Evolutionary conservation across 495 filamentous ascomycete species (phyloP).

Genomic region (Neurospora hispaniola): DNA sequence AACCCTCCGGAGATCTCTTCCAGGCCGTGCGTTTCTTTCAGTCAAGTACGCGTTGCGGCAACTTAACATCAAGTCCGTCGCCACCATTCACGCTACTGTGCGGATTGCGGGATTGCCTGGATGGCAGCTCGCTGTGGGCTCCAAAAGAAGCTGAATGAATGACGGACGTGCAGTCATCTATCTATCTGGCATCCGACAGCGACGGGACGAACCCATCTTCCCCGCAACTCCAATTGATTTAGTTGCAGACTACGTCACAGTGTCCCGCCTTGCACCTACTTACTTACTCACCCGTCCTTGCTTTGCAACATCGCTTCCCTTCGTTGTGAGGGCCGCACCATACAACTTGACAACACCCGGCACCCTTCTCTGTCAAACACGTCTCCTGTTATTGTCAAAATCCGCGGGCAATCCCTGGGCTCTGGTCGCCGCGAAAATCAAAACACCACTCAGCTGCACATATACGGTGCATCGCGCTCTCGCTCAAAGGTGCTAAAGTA

Average conservation of each 20-base stretch:
- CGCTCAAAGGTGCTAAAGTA: neutral
- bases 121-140: neutral
- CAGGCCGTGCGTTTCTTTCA: neutral
- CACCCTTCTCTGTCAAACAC: neutral
- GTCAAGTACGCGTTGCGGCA: neutral
- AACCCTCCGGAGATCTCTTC: neutral
- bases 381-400: neutral
- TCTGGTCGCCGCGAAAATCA: neutral
- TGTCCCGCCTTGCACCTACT: neutral
- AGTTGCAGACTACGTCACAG: neutral
- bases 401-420: neutral
- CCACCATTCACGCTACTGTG: neutral
- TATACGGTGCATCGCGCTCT: neutral
- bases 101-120: neutral
- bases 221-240: neutral
- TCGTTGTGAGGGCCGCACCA: neutral
- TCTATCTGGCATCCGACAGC: neutral
- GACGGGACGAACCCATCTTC: neutral
- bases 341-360: neutral
- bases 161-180: neutral
- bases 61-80: neutral
- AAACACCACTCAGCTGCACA: neutral
- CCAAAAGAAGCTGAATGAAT: neutral
- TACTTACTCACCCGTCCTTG: neutral
- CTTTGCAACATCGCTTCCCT: neutral